Conservation (phyloP, 306 rosid species). For the Begonia loranthoides region DNA sequence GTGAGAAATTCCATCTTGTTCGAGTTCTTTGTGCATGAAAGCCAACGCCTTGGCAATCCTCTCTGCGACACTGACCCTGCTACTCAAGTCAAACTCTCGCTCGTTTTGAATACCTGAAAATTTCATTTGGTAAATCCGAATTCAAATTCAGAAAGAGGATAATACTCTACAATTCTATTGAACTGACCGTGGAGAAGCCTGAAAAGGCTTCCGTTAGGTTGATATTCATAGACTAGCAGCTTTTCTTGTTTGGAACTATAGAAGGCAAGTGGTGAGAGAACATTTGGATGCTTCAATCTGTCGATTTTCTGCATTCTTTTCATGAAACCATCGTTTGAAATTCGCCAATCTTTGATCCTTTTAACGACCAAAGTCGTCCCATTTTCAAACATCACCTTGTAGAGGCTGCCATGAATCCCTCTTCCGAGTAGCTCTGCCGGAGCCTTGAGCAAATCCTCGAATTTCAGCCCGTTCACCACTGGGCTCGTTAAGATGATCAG, state of each 20-base stretch:
- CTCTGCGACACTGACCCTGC: slow-evolving; percentile 47
- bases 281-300: slow-evolving; percentile 40
- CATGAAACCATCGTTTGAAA: slow-evolving; percentile 42
- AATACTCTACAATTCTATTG: background rate
- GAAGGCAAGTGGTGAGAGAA: slow-evolving; percentile 59
- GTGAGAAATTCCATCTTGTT: slow-evolving; percentile 44
- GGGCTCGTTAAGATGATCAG: slow-evolving; percentile 46
- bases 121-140: background rate
- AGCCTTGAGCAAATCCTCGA: slow-evolving; percentile 69
- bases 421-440: slow-evolving; percentile 81
- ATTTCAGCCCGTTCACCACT: slow-evolving; percentile 28
- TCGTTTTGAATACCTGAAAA: slow-evolving; percentile 31
- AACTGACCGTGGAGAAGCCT: slow-evolving; percentile 53
- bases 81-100: slow-evolving; percentile 46
- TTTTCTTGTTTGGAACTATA: slow-evolving; percentile 59
- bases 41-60: slow-evolving; percentile 47
- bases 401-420: slow-evolving; percentile 64
- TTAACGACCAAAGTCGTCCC: slow-evolving; percentile 49
- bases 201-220: slow-evolving; percentile 65
- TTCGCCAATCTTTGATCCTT: slow-evolving; percentile 50
- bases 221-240: slow-evolving; percentile 78
- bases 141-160: background rate
- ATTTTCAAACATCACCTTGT: slow-evolving; percentile 50
- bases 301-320: slow-evolving; percentile 45
- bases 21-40: slow-evolving; percentile 53